phyloP scores from a whole-genome alignment of 2,329 filamentous ascomycete genomes.

The Ceratocystiopsis brevicomis region DNA sequence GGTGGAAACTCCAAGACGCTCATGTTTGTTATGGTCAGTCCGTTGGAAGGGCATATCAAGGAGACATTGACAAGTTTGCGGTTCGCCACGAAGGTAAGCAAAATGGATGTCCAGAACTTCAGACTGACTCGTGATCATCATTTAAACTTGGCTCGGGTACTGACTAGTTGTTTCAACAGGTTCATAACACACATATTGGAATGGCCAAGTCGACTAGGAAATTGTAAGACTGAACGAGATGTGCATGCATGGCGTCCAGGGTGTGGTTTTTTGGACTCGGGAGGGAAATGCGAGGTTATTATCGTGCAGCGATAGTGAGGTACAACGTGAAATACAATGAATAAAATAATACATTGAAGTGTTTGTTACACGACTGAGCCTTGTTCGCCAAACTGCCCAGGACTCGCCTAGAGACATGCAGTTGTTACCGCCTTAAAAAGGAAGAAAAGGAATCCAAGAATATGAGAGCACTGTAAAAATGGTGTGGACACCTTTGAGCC shows the following conservation, averaged over 20 bases:
- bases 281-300: too few species aligned
- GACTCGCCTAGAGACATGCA: too few species aligned
- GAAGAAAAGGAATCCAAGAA: too few species aligned
- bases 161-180: conserved; percentile 20
- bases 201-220: conserved; percentile 63
- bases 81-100: conserved; percentile 74
- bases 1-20: conserved; percentile 93
- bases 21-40: conserved; percentile 98
- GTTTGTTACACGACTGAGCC: too few species aligned
- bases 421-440: too few species aligned
- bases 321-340: too few species aligned
- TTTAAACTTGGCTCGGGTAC: background rate
- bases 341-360: too few species aligned
- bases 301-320: too few species aligned
- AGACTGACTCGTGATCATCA: background rate
- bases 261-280: too few species aligned
- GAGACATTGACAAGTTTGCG: conserved; percentile 90
- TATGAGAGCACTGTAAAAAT: too few species aligned
- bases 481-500: too few species aligned
- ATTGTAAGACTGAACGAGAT: conserved; percentile 14
- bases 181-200: conserved; percentile 81
- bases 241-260: conserved; percentile 13
- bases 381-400: too few species aligned
- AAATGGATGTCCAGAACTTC: background rate
- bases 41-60: conserved; percentile 71